Evolutionary conservation across 2,329 filamentous ascomycete species (phyloP).

Genomic region (Ustulina deusta): DNA sequence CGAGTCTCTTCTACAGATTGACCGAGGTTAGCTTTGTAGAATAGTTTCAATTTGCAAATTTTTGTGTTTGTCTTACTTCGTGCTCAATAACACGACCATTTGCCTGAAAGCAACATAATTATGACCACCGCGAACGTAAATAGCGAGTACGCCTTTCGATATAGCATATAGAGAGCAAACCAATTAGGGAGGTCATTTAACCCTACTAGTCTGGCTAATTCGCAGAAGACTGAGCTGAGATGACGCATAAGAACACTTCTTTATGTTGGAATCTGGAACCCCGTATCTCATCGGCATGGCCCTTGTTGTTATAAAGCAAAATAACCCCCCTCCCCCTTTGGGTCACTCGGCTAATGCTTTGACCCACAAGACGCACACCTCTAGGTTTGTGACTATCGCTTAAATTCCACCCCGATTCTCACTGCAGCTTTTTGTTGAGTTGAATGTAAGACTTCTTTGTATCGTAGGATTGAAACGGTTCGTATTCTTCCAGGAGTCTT

Average conservation of each 20-base stretch:
- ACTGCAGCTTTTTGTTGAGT: background rate
- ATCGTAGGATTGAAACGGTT: background rate
- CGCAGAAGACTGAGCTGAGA: no score
- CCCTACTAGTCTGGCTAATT: background rate
- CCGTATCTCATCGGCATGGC: background rate
- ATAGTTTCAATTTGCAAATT: background rate
- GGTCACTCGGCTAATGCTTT: no score
- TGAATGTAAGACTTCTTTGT: background rate
- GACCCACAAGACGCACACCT: no score
- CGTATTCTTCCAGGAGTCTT: background rate
- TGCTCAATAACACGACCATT: background rate
- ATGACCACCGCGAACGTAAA: no score
- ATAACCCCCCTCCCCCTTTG: background rate
- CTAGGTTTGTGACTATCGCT: no score
- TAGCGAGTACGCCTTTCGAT: background rate
- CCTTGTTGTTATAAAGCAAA: background rate
- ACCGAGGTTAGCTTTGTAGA: background rate
- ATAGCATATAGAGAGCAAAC: background rate
- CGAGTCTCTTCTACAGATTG: conserved; percentile 24
- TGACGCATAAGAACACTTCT: no score
- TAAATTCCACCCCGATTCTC: background rate
- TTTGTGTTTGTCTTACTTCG: background rate
- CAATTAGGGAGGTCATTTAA: no score
- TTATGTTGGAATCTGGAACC: no score
- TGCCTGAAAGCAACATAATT: background rate